These are phyloP conservation scores for Hypoxylon intermedium DNA, from an alignment of 495 filamentous ascomycete species.

Conservation along the genomic window DNA sequence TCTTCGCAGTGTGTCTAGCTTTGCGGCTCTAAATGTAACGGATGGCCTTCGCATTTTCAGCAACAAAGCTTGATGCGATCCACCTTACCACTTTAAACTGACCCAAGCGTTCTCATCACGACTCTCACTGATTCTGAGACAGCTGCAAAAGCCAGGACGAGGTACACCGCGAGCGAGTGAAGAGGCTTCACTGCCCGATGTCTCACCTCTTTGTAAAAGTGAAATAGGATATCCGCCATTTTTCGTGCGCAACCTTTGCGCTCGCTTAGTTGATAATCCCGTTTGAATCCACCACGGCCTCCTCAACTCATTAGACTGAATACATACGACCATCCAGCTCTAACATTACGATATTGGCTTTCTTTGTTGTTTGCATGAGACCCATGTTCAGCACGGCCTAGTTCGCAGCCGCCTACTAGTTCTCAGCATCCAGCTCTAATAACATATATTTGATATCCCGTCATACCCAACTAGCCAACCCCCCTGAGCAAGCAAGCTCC, in stretches of 20 bases:
- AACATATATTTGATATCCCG: constrained; percentile 32
- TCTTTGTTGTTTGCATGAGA: constrained; percentile 40
- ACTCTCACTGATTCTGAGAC: constrained; percentile 28
- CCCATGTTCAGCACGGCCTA: constrained; percentile 35
- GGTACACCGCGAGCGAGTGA: constrained; percentile 27
- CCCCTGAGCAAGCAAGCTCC: constrained; percentile 40
- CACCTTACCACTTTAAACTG: constrained; percentile 8
- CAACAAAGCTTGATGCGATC: constrained; percentile 9
- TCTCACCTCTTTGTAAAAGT: constrained; percentile 35
- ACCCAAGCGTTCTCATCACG: constrained; percentile 3
- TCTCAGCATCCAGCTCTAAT: constrained; percentile 22
- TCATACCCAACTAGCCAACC: constrained; percentile 21
- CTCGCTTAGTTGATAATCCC: constrained; percentile 26
- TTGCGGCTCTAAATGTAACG: constrained; percentile 38
- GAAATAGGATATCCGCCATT: constrained; percentile 35
- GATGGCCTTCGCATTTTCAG: constrained; percentile 22
- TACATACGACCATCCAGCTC: constrained; percentile 15
- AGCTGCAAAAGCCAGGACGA: constrained; percentile 25
- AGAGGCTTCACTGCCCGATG: constrained; percentile 31
- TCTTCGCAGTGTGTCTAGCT: constrained; percentile 20
- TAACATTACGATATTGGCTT: constrained; percentile 35
- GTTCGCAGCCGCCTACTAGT: constrained; percentile 33
- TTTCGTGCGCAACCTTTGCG: constrained; percentile 26
- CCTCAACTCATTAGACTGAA: constrained; percentile 38
- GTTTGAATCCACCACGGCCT: constrained; percentile 29